Evolutionary conservation across 495 filamentous ascomycete genomes (phyloP).

Genomic region (Arthonia radiata): DNA sequence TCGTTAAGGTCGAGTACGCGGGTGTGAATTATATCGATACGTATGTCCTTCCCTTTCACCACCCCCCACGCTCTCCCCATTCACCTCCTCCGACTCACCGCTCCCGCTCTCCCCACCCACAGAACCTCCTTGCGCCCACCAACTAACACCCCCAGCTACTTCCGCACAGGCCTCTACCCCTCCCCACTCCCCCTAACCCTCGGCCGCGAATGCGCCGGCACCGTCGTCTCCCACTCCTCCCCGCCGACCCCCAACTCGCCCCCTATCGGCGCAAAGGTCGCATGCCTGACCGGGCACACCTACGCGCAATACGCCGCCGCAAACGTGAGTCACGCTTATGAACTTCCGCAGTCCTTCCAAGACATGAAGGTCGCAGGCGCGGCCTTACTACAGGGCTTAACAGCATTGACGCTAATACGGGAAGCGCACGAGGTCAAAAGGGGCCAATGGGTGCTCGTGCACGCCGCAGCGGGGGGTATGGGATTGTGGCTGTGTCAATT

Average conservation of each 20-base stretch:
- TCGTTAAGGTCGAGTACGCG: constrained; percentile 66
- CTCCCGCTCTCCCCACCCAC: constrained; percentile 3
- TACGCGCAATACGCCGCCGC: no score
- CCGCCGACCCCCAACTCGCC: no score
- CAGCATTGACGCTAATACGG: constrained; percentile 56
- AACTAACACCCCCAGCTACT: no score
- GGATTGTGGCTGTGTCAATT: constrained; percentile 60
- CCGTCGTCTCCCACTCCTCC: constrained; percentile 27
- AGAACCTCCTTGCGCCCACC: constrained; percentile 5
- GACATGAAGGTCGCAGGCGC: constrained; percentile 35
- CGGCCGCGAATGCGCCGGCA: constrained; percentile 60
- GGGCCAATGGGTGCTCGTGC: constrained; percentile 68
- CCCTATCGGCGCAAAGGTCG: no score
- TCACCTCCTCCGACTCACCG: constrained; percentile 1
- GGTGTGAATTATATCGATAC: constrained; percentile 83
- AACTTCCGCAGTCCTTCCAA: no score
- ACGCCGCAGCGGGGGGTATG: constrained; percentile 78
- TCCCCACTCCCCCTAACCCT: constrained; percentile 53
- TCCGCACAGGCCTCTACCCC: constrained; percentile 70
- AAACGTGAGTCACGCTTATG: no score
- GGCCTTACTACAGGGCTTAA: constrained; percentile 57
- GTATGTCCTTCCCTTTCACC: constrained; percentile 13
- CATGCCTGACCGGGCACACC: no score
- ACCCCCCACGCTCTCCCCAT: constrained; percentile 1
- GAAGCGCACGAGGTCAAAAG: constrained; percentile 50